Evolutionary conservation across 208 protist genomes (phyloP), one percentile per base, ranked within the genome.

Genomic region (Acanthamoeba castellanii): DNA sequence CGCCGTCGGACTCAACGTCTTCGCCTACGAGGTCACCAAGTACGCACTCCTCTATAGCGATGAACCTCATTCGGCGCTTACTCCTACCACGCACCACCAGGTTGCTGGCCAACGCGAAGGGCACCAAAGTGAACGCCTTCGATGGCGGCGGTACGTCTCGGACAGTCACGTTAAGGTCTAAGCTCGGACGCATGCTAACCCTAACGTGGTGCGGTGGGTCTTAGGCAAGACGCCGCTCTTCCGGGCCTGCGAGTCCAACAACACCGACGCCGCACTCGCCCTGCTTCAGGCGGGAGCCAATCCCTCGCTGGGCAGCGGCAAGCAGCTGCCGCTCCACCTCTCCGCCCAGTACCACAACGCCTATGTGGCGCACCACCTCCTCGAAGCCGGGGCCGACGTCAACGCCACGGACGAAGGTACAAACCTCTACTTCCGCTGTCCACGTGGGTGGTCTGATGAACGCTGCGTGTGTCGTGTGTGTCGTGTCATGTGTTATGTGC

Each of bases 371-470:
- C n/a, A 68, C 16, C 7, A 30, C 13, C 55, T 89, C 14, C 52
- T 89, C n/a, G 81, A 89, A 66, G 81, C 81, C 1, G 81, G 81
- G 6, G 81, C 81, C 20, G 55, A 89, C 32, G 30, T 89, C 50
- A 89, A 89, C 22, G 81, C 81, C 30, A 30, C n/a, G 5, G 81
- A 89, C 81, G 27, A 89, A 68, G 81, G 81, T 68, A 89, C 45
- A 1, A 30, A 32, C 4, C 55, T 66, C 78, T 89, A 4, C 32
- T 68, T 45, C 13, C 6, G 0, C 0, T 59, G 8, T 87, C 2
- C 22, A n/a, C 59, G 18, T 27, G 59, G 59, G 59, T 16, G 59
- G 59, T 16, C 59, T 64, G 20, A 5, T n/a, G n/a, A n/a, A n/a
- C n/a, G n/a, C 37, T 42, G 37, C 2, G 1, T 68, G 5, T n/a